These are phyloP conservation scores for Oemleria cerasiformis DNA, from an alignment of 306 rosid species.

Conservation along the genomic window DNA sequence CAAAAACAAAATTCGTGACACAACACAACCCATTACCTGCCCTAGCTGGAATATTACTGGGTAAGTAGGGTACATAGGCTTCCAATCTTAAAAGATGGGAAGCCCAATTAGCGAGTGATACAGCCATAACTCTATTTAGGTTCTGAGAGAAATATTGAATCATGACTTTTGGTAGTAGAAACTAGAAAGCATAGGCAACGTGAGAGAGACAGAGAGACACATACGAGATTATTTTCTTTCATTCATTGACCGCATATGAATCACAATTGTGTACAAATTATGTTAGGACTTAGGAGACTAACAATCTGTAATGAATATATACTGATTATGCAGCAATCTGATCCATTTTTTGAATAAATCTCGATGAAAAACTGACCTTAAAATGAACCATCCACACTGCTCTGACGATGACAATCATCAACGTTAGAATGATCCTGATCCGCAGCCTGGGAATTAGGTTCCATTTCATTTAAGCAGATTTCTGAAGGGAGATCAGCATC, in stretches of 20 bases:
- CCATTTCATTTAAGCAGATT: constrained; percentile 15
- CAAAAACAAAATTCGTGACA: too few species aligned
- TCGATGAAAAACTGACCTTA: constrained; percentile 14
- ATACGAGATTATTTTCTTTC: neutral
- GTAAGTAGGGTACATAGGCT: too few species aligned
- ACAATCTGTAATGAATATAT: too few species aligned
- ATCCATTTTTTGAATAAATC: neutral
- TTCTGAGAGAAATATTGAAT: too few species aligned
- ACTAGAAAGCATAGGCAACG: neutral
- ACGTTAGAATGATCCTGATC: constrained; percentile 31
- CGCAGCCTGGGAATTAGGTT: constrained; percentile 8
- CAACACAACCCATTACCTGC: too few species aligned
- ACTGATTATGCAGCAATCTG: neutral
- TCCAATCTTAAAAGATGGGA: too few species aligned
- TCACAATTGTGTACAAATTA: neutral
- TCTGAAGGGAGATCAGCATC: constrained; percentile 28
- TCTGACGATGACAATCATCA: constrained; percentile 25
- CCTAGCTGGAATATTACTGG: too few species aligned
- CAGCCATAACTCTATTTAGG: too few species aligned
- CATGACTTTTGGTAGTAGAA: too few species aligned
- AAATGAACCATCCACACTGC: constrained; percentile 26
- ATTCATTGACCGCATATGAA: constrained; percentile 5
- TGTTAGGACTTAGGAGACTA: neutral
- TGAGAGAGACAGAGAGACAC: neutral
- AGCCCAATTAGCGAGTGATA: too few species aligned